Percentiles rank a stretch among this genome's conserved stretches.
phyloP scores from a whole-genome alignment of 2,329 filamentous ascomycete genomes.

The Apiospora marii region DNA sequence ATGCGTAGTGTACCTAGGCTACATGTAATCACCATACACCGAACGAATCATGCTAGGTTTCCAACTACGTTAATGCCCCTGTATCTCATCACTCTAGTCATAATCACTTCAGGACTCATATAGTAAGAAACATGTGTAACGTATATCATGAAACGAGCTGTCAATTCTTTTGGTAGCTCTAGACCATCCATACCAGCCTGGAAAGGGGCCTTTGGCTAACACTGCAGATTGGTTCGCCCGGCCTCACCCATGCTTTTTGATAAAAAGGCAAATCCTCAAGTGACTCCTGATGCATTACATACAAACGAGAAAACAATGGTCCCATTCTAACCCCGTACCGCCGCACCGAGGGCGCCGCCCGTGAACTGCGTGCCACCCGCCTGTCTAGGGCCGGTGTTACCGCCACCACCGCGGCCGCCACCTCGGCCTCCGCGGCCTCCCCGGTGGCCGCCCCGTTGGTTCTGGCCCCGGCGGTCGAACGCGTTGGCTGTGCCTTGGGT shows the following conservation, averaged over 20 bases:
- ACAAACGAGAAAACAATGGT: constrained; percentile 39
- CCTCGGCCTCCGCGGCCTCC: constrained; percentile 46
- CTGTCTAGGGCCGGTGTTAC: constrained; percentile 69
- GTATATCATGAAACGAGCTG: constrained; percentile 22
- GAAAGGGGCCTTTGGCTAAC: constrained; percentile 19
- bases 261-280: constrained; percentile 28
- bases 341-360: constrained; percentile 78
- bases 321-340: constrained; percentile 62
- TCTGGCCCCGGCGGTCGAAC: constrained; percentile 89
- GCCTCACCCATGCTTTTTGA: constrained; percentile 25
- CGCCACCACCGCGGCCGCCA: constrained; percentile 46
- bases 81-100: background rate
- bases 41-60: background rate
- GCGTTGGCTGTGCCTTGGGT: constrained; percentile 95
- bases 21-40: background rate
- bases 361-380: constrained; percentile 82
- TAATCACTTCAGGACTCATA: background rate
- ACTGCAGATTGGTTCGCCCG: constrained; percentile 22
- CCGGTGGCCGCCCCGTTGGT: constrained; percentile 69
- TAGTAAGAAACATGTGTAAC: background rate
- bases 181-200: constrained; percentile 22
- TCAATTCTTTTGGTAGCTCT: constrained; percentile 23
- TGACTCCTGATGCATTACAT: constrained; percentile 31
- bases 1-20: background rate
- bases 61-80: background rate